A percentile compares a stretch with the other conserved stretches of the same genome.
Conservation (phyloP, 805 yeast genomes). For the Vanderwaltozyma yarrowii region DNA sequence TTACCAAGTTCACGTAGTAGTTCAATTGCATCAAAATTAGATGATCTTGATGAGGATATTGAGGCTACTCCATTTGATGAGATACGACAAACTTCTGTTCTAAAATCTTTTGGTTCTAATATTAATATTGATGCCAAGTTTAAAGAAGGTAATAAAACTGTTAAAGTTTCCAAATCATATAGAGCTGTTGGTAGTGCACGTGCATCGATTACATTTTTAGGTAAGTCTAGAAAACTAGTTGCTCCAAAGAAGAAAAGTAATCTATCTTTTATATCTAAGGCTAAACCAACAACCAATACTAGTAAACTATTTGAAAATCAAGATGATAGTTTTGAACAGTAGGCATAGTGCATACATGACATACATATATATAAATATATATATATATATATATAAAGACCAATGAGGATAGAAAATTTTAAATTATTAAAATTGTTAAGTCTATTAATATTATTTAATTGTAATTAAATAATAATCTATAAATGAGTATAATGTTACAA, state of each 20-base stretch:
- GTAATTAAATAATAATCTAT: too few species aligned
- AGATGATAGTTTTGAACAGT: constrained; percentile 14
- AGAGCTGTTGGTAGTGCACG: constrained; percentile 46
- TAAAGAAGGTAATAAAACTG: constrained; percentile 35
- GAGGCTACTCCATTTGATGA: constrained; percentile 11
- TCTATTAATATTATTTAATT: too few species aligned
- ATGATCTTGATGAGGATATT: constrained; percentile 1
- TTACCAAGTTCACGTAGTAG: constrained; percentile 22
- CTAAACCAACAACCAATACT: not conserved
- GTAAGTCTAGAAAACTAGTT: constrained; percentile 28
- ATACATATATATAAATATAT: not conserved
- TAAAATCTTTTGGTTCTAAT: constrained; percentile 36
- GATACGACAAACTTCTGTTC: constrained; percentile 34
- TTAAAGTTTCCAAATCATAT: constrained; percentile 43
- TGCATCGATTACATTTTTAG: constrained; percentile 48
- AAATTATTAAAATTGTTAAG: too few species aligned
- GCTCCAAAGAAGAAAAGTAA: constrained; percentile 16
- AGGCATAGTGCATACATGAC: not conserved
- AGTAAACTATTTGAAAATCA: constrained; percentile 12
- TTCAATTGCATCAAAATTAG: constrained; percentile 1
- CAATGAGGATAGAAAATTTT: too few species aligned
- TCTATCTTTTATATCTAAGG: not conserved
- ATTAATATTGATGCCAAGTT: constrained; percentile 31
- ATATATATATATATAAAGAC: too few species aligned
- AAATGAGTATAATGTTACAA: too few species aligned